Percentiles rank a stretch among this genome's conserved stretches.
phyloP scores from a whole-genome alignment of 352 stramenopile genomes.

The Aphanomyces euteiches region DNA sequence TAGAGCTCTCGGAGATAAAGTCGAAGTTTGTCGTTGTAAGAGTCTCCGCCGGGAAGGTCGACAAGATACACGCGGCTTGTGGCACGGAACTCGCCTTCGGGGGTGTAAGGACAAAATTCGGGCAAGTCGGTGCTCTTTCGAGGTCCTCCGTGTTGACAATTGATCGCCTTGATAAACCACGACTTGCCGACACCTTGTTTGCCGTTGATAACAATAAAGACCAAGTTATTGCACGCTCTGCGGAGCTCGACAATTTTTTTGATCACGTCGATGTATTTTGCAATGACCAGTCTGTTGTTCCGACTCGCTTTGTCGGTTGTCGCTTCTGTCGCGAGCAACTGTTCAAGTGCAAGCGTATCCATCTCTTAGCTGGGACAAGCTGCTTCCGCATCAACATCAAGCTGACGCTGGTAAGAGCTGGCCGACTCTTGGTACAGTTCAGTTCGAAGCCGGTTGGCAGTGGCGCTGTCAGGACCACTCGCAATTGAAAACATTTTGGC shows the following conservation, averaged over 20 bases:
- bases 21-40: background rate
- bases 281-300: background rate
- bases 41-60: background rate
- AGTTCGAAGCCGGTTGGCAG: background rate
- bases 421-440: constrained; percentile 2
- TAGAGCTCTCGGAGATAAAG: background rate
- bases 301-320: background rate
- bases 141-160: background rate
- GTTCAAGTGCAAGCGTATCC: background rate
- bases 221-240: background rate
- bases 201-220: constrained; percentile 3
- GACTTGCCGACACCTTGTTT: constrained; percentile 1
- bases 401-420: background rate
- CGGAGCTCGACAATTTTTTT: background rate
- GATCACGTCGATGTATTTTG: background rate
- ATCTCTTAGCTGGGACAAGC: background rate
- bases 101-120: background rate
- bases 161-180: constrained; percentile 2
- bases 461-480: background rate
- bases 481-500: background rate
- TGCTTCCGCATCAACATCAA: background rate
- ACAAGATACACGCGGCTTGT: background rate
- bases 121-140: background rate
- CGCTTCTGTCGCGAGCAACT: background rate
- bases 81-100: background rate